Conservation (phyloP, 140 eudicot species). For the Erigeron philadelphicus region DNA sequence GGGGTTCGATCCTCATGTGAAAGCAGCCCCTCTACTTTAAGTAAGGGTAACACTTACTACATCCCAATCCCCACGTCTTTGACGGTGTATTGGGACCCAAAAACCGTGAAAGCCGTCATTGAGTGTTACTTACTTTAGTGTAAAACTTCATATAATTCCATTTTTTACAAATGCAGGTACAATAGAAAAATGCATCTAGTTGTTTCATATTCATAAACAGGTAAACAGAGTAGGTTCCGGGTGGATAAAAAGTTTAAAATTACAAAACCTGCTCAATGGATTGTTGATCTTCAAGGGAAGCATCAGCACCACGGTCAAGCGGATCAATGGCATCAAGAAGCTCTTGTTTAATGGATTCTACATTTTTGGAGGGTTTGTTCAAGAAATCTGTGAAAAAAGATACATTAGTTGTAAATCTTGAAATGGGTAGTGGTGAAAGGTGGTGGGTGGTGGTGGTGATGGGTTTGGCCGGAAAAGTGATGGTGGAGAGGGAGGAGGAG, state of each 20-base stretch:
- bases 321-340: conserved; percentile 80
- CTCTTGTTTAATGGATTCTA: conserved; percentile 55
- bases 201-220: too few relatives aligned
- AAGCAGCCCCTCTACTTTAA: too few relatives aligned
- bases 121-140: too few relatives aligned
- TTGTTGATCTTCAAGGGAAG: conserved; percentile 78
- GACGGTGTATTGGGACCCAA: too few relatives aligned
- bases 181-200: too few relatives aligned
- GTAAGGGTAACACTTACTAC: too few relatives aligned
- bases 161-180: too few relatives aligned
- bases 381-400: conserved; percentile 65
- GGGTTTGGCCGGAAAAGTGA: conserved; percentile 27
- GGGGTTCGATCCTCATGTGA: too few relatives aligned
- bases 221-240: too few relatives aligned
- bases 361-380: conserved; percentile 45
- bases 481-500: conserved; percentile 25
- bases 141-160: too few relatives aligned
- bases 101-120: too few relatives aligned
- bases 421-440: conserved; percentile 2
- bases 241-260: neutral
- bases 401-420: conserved; percentile 60
- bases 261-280: conserved; percentile 50
- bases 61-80: too few relatives aligned
- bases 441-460: conserved; percentile 17
- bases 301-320: conserved; percentile 87